A percentile compares a stretch with the other conserved stretches of the same genome.
These are phyloP conservation scores for Fusarium robinianum DNA, from an alignment of 2,329 filamentous ascomycete genomes.

Conservation along the genomic window DNA sequence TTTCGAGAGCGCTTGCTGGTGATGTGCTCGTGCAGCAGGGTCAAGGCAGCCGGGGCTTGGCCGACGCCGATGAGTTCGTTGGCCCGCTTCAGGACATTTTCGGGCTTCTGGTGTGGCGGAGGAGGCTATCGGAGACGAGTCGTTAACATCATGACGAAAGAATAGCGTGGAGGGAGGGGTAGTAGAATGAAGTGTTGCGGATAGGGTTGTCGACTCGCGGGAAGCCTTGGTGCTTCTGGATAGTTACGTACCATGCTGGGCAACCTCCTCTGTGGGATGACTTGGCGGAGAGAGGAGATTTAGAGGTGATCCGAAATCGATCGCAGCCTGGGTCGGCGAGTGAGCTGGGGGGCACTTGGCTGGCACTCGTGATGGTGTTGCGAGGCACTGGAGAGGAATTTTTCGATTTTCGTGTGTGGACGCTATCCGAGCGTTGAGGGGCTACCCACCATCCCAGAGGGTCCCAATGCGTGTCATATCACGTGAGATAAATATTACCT, in stretches of 20 bases:
- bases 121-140: constrained; percentile 68
- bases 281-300: constrained; percentile 46
- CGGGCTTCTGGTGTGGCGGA: constrained; percentile 94
- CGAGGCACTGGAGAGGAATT: constrained; percentile 45
- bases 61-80: constrained; percentile 98
- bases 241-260: constrained; percentile 53
- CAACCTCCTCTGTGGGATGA: constrained; percentile 53
- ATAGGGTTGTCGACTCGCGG: constrained; percentile 18
- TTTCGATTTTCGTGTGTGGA: constrained; percentile 54
- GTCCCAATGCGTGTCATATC: too few species aligned
- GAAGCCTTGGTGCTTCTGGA: constrained; percentile 3
- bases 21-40: constrained; percentile 97
- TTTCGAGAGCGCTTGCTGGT: constrained; percentile 97
- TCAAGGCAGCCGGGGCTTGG: constrained; percentile 89
- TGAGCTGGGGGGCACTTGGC: constrained; percentile 44
- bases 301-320: constrained; percentile 43
- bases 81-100: constrained; percentile 98
- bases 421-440: constrained; percentile 50
- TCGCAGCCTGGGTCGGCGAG: constrained; percentile 44
- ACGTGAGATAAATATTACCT: constrained; percentile 43
- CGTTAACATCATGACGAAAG: constrained; percentile 36
- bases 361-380: constrained; percentile 47
- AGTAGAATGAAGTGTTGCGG: constrained; percentile 23
- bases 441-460: constrained; percentile 37
- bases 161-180: constrained; percentile 38